phyloP scores from a whole-genome alignment of 225 moss, liverwort and hornwort species.

The Rhytidiadelphus loreus region DNA sequence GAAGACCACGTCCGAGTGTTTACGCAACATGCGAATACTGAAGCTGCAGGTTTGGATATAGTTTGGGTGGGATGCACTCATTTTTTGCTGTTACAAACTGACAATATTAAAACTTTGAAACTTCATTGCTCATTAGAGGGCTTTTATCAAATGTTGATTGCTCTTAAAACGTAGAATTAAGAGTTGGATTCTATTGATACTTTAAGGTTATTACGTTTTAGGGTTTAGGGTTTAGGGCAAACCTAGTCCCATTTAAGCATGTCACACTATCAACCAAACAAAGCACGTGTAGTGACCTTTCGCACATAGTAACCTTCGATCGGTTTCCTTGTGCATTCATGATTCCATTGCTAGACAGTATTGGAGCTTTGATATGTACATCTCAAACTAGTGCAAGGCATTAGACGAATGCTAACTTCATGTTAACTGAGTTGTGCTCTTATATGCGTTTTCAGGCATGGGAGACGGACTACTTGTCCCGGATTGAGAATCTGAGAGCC shows the following conservation, averaged over 20 bases:
- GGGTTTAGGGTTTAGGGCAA: background rate
- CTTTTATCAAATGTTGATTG: background rate
- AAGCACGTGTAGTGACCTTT: too few relatives aligned
- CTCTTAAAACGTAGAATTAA: too few relatives aligned
- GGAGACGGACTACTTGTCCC: conserved; percentile 12
- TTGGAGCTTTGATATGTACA: too few relatives aligned
- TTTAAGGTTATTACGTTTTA: background rate
- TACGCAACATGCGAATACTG: conserved; percentile 37
- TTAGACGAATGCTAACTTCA: background rate
- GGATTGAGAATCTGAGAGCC: conserved; percentile 14
- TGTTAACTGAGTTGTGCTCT: background rate
- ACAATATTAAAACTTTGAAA: background rate
- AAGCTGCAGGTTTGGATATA: conserved; percentile 27
- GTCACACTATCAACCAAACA: background rate
- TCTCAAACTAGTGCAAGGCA: background rate
- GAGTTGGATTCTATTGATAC: background rate
- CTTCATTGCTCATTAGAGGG: background rate
- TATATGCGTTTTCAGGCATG: conserved; percentile 4
- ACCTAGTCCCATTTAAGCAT: background rate
- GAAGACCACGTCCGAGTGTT: conserved; percentile 56
- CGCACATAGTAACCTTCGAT: background rate
- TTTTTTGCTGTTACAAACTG: background rate
- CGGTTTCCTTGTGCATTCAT: background rate
- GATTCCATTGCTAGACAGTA: background rate
- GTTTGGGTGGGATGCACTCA: background rate